Base-by-base conservation (phyloP, 2,329 filamentous ascomycete species). In the Hysterium pulicare region DNA sequence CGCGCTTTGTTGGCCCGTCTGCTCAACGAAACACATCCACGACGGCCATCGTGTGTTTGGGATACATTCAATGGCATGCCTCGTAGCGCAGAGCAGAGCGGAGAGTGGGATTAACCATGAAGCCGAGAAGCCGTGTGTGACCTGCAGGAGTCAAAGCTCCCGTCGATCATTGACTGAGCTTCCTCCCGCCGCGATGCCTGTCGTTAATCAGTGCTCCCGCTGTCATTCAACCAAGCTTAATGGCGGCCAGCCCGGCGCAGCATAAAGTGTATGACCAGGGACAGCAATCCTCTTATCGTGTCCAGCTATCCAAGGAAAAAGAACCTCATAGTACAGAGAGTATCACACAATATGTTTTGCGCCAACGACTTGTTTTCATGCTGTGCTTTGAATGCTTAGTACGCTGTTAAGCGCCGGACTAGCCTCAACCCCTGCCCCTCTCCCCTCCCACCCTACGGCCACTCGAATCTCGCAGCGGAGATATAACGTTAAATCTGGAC, bases 311-410 rank as follows among this genome's bases (percentile, higher is more conserved):
- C 24, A 28, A 28, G 24, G 7, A 28, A 28, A 28, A 28, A 28
- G 24, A 28, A 28, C 13, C 24, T 28, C 24, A 13, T 8, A 28
- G 24, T 26, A 39, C 37, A 39, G 16, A 15, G n/a, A 39, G 24
- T 21, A 39, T 39, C 37, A 39, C 37, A 39, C 37, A 39, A 30
- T 38, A 11, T 24, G 10, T 13, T 24, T 26, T n/a, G 34, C 20
- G 5, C 19, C n/a, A 23, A 20, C 20, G 28, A 24, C 7, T 5
- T 24, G n/a, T 13, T n/a, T 22, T 23, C 19, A 34, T 34, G 32
- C 21, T 34, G 32, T 34, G 32, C 32, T 34, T 17, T 34, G 13
- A 17, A 4, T 34, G 15, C 15, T 17, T 13, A 38, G 35, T 26
- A 26, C 35, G 21, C 35, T 38, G 8, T 28, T 28, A 28, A 28